Base-by-base conservation (phyloP, 1,139 yeast species). In the Blastobotrys ciferrii region DNA sequence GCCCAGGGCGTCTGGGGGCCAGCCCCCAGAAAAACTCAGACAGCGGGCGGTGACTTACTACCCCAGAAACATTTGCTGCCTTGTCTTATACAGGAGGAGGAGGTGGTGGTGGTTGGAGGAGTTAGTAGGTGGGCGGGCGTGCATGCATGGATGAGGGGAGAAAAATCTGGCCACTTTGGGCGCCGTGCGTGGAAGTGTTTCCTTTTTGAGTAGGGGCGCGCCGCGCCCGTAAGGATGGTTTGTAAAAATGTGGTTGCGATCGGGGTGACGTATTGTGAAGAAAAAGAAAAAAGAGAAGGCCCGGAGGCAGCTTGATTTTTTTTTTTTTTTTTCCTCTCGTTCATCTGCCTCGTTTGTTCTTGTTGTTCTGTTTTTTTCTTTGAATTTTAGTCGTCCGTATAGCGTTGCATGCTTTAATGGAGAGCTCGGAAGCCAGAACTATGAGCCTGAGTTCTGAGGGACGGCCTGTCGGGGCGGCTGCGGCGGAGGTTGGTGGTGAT, bases 401-500 rank as follows among this genome's bases (percentile, higher is more conserved):
- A n/a, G n/a, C n/a, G n/a, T 36, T 36, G 15, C 14, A 14, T 36
- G 15, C 18, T 36, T 36, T 15, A 15, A n/a, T 18, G 28, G 28
- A 28, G 14, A 19, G 14, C 28, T 39, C 32, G n/a, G 28, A n/a
- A 23, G 18, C 5, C 32, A 18, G 2, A n/a, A 23, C 32, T n/a
- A 19, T 39, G 42, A 39, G 17, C 23, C 13, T 30, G 35, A 31
- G 17, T 23, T 23, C 28, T 23, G 28, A 23, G 9, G 28, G 35
- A 40, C 5, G 35, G 28, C 15, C 20, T 14, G 23, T 40, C 43
- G 7, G 35, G 33, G 35, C 43, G 23, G 43, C 28, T 15, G 33
- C 18, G 32, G 19, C 4, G 14, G 31, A 3, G 11, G 31, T 5
- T 5, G n/a, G 14, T 6, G 23, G 12, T 6, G 18, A 11, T 5